Percentiles rank a stretch among this genome's conserved stretches.
Evolutionary conservation across 345 rosid genomes (phyloP).

Genomic region (Cardiospermum halicacabum): DNA sequence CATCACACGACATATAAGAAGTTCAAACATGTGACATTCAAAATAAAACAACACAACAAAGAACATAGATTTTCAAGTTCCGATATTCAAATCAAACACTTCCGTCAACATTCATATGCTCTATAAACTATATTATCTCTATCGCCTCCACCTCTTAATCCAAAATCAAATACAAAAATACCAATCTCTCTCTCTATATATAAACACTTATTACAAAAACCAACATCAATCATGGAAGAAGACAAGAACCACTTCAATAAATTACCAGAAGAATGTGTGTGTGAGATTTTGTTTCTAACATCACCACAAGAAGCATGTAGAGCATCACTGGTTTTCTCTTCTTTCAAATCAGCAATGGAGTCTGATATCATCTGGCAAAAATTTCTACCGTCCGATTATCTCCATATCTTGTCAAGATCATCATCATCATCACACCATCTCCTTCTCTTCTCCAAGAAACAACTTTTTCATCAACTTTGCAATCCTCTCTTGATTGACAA

Average conservation of each 20-base stretch:
- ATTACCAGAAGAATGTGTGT: conserved; percentile 61
- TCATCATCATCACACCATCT: conserved; percentile 2
- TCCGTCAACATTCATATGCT: background rate
- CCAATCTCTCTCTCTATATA: too few relatives aligned
- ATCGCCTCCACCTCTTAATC: too few relatives aligned
- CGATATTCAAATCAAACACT: background rate
- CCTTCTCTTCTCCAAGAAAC: conserved; percentile 50
- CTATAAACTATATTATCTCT: too few relatives aligned
- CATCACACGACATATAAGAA: too few relatives aligned
- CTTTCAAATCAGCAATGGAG: conserved; percentile 51
- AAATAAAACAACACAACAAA: too few relatives aligned
- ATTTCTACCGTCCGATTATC: conserved; percentile 46
- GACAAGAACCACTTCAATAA: background rate
- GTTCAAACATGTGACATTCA: too few relatives aligned
- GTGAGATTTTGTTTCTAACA: conserved; percentile 50
- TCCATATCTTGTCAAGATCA: conserved; percentile 23
- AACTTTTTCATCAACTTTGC: conserved; percentile 48
- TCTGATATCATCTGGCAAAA: conserved; percentile 59
- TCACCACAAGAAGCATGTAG: conserved; percentile 53
- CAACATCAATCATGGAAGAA: too few relatives aligned
- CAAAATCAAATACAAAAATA: too few relatives aligned
- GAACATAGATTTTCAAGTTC: too few relatives aligned
- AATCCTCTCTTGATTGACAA: conserved; percentile 40
- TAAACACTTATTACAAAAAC: too few relatives aligned
- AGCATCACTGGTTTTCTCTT: conserved; percentile 39